Conservation (phyloP, 495 filamentous ascomycete genomes). For the Penicillium pulvis region DNA sequence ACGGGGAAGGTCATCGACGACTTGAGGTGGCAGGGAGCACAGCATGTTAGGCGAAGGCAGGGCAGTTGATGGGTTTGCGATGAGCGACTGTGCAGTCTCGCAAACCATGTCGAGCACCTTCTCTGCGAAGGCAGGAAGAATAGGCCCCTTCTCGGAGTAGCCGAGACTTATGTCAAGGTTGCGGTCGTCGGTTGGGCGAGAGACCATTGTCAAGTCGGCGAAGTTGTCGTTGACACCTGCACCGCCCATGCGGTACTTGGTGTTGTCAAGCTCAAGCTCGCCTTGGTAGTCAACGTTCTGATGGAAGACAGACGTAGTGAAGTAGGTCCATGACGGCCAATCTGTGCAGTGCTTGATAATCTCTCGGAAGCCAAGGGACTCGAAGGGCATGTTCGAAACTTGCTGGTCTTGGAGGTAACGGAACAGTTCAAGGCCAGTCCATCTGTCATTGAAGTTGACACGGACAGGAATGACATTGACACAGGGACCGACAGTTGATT, state of each 20-base stretch:
- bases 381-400: conserved; percentile 58
- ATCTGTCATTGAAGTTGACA: conserved; percentile 49
- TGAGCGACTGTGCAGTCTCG: conserved; percentile 45
- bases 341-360: conserved; percentile 61
- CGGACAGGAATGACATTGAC: conserved; percentile 62
- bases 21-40: conserved; percentile 35
- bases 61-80: conserved; percentile 43
- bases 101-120: conserved; percentile 54
- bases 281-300: conserved; percentile 48
- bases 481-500: conserved; percentile 58
- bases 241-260: conserved; percentile 50
- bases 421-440: conserved; percentile 55
- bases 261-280: conserved; percentile 47
- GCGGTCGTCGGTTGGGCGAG: conserved; percentile 43
- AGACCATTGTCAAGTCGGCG: conserved; percentile 52
- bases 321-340: conserved; percentile 56
- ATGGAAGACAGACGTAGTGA: conserved; percentile 51
- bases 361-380: conserved; percentile 60
- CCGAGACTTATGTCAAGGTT: conserved; percentile 47
- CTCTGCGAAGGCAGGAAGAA: conserved; percentile 42
- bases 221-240: conserved; percentile 54
- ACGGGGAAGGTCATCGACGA: conserved; percentile 30
- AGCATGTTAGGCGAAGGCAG: conserved; percentile 47
- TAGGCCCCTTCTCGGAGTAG: conserved; percentile 47
- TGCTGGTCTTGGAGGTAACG: conserved; percentile 60